Evolutionary conservation across 805 yeast species (phyloP).

Genomic region (Metschnikowia vanudenii): DNA sequence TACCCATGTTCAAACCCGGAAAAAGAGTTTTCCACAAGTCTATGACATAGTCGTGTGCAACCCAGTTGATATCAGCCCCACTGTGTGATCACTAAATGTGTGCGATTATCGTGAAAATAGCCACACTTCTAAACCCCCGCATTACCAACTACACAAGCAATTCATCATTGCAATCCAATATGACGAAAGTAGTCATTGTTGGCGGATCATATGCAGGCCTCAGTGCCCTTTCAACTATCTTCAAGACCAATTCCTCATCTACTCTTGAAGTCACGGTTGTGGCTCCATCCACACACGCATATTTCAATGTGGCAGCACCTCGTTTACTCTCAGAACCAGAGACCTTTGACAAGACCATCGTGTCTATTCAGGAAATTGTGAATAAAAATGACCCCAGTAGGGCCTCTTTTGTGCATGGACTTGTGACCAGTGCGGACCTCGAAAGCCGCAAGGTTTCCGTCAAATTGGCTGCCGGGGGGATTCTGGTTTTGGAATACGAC

Average conservation of each 20-base stretch:
- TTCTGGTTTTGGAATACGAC: slow-evolving; percentile 24
- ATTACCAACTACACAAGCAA: too few species aligned
- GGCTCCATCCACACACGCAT: slow-evolving; percentile 25
- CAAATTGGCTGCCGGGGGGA: slow-evolving; percentile 4
- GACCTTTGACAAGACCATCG: slow-evolving; percentile 16
- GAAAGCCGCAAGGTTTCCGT: slow-evolving; percentile 1
- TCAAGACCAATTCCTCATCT: slow-evolving; percentile 3
- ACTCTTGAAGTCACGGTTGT: slow-evolving; percentile 23
- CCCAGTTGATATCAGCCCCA: too few species aligned
- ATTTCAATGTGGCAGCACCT: slow-evolving; percentile 30
- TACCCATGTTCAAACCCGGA: too few species aligned
- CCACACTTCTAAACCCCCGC: too few species aligned
- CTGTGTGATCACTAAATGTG: too few species aligned
- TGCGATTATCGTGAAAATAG: too few species aligned
- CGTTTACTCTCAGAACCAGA: slow-evolving; percentile 30
- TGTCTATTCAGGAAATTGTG: slow-evolving; percentile 22
- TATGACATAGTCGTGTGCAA: too few species aligned
- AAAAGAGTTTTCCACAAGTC: too few species aligned
- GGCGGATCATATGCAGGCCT: slow-evolving; percentile 39
- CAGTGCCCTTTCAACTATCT: slow-evolving; percentile 26
- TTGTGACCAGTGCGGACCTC: slow-evolving; percentile 15
- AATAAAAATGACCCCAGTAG: slow-evolving; percentile 17
- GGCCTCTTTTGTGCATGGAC: slow-evolving; percentile 25
- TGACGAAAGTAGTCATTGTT: slow-evolving; percentile 28
- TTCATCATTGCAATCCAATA: background rate